Evolutionary conservation across 2,329 filamentous ascomycete genomes (phyloP).

Genomic region (Hypoxylon sp.): DNA sequence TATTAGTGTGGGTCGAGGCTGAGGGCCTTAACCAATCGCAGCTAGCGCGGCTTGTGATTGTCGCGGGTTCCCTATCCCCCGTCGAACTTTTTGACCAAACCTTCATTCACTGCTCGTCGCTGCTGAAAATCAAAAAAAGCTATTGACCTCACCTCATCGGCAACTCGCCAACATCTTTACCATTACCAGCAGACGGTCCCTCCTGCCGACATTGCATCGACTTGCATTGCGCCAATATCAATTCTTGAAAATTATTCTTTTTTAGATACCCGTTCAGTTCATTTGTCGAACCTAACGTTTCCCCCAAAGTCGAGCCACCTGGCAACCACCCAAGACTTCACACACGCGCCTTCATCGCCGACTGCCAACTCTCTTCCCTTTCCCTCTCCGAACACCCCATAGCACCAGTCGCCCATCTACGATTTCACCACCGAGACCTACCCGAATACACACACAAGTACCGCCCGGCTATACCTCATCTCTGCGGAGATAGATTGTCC

Average conservation of each 20-base stretch:
- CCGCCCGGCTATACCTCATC: conserved; percentile 6
- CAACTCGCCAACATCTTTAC: conserved; percentile 4
- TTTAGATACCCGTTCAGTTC: conserved; percentile 46
- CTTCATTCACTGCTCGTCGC: conserved; percentile 30
- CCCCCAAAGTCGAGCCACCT: conserved; percentile 43
- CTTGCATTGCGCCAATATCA: conserved; percentile 21
- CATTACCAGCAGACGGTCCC: conserved; percentile 27
- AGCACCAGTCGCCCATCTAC: neutral
- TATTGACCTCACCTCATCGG: conserved; percentile 19
- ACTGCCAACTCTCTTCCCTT: neutral
- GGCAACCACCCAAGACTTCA: conserved; percentile 25
- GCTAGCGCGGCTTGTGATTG: conserved; percentile 29
- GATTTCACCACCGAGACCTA: neutral
- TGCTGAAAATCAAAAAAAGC: conserved; percentile 36
- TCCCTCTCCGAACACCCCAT: conserved; percentile 9
- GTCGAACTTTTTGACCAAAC: conserved; percentile 41
- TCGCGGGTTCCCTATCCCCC: conserved; percentile 37
- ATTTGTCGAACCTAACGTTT: conserved; percentile 37
- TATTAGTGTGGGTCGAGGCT: conserved; percentile 35
- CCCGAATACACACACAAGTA: neutral
- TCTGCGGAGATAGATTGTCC: conserved; percentile 29
- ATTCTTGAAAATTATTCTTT: conserved; percentile 43
- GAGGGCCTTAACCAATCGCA: conserved; percentile 31
- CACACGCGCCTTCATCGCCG: conserved; percentile 35
- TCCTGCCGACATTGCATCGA: conserved; percentile 12